Base-by-base conservation (phyloP, 1,284 basidiomycete species). In the Athelia sp. region DNA sequence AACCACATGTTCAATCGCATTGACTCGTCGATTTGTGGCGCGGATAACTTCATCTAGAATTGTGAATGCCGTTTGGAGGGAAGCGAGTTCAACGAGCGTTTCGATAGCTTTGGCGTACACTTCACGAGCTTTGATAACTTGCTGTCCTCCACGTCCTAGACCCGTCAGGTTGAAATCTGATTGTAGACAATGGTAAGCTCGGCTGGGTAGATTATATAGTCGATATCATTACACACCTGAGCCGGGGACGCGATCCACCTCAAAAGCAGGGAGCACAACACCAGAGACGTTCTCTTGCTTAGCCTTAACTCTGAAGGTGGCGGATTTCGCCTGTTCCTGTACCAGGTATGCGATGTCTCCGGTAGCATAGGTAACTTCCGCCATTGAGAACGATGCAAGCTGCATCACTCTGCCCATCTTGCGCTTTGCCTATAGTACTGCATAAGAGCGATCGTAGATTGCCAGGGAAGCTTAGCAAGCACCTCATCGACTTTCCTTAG, bases 361-460 rank as follows among this genome's bases (percentile, higher is more conserved):
- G 4, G 96, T 97, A 31, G 94, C 86, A 71, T 99, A 99, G 23
- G 93, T 94, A 54, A 99, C 97, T 68, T 99, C 97, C 1, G 97
- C 97, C 69, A 99, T 87, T 38, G 93, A 96, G 78, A 99, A 98
- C 43, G 95, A 97, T 15, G 97, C 97, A 46, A 97, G 78, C 68
- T 99, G 97, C 85, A 99, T 97, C 24, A 99, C 95, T 56, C 89
- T 79, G 35, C 97, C 97, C 97, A 99, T 99, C 74, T 98, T 94
- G 52, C 94, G 84, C 70, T 99, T 99, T 15, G 97, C 96, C 92
- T 95, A 56, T 19, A 15, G 19, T 40, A 40, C n/a, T 29, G n/a
- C 36, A 40, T 40, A 17, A n/a, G 36, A n/a, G 36, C 19, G n/a
- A 40, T n/a, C 9, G 36, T n/a, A 40, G n/a, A 17, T n/a, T 6